A percentile compares a stretch with the other conserved stretches of the same genome.
Conservation (phyloP, 2,329 filamentous ascomycete species). For the Dendrostoma leiphaemia region DNA sequence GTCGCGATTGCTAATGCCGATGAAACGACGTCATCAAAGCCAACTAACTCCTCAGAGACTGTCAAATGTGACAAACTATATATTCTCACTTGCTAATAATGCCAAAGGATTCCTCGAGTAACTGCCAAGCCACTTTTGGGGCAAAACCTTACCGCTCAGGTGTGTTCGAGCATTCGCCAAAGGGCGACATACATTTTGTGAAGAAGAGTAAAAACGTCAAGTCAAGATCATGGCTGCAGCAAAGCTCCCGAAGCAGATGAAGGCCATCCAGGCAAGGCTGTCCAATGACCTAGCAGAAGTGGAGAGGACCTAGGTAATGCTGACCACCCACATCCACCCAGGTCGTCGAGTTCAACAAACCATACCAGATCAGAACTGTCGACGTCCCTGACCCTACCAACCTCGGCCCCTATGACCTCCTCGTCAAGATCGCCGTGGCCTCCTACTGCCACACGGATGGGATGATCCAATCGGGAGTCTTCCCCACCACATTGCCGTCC, state of each 20-base stretch:
- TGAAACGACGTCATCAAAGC: no score
- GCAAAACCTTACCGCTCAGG: no score
- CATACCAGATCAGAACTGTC: conserved; percentile 51
- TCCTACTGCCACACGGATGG: conserved; percentile 63
- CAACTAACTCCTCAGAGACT: no score
- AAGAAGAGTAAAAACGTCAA: no score
- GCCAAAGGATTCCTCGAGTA: no score
- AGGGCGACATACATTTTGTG: no score
- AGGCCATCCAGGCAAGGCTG: conserved; percentile 13
- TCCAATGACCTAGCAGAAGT: no score
- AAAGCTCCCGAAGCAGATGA: conserved; percentile 11
- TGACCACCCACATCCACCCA: conserved; percentile 16
- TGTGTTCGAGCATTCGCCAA: no score
- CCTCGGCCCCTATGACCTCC: conserved; percentile 51
- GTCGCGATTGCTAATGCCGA: no score
- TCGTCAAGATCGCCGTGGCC: conserved; percentile 58
- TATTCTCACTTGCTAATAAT: no score
- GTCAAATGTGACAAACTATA: no score
- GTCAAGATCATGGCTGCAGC: neutral
- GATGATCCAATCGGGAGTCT: conserved; percentile 51
- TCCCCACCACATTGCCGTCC: conserved; percentile 46
- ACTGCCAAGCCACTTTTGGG: no score
- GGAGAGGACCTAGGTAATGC: neutral
- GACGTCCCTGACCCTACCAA: conserved; percentile 46
- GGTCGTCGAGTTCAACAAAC: conserved; percentile 45